Base-by-base conservation (phyloP, 768 basidiomycete species). In the Boletellus ananas region DNA sequence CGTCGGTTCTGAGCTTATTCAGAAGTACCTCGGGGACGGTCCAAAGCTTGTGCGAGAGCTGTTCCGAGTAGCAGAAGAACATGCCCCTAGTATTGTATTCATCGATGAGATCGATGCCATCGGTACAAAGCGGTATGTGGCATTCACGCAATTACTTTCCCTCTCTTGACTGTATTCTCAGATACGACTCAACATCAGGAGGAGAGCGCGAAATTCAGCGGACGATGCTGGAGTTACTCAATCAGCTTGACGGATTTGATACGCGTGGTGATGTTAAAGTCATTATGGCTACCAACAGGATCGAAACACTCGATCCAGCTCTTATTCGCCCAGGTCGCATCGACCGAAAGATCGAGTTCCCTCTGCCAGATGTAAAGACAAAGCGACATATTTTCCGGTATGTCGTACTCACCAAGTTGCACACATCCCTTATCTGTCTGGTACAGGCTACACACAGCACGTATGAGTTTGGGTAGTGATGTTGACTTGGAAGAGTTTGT, bases 71-170 rank as follows among this genome's bases (percentile, higher is more conserved):
- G 96, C 96, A 12, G 94, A 96, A 67, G 96, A 98, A 67, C 85
- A 97, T 62, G 96, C 96, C 5, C 96, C 96, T 3, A 94, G 91
- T 78, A 98, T 99, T 56, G 90, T 99, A 18, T 98, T 99, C 72
- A 98, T 99, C 65, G 96, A 99, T 68, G 96, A 99, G 70, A 97
- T 99, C 49, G 96, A 99, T 63, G 96, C 96, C 13, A 80, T 98
- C 59, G 95, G 96, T 66, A 98, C 95, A 6, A 99, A 99, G 73
- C 88, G 96, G 88, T 93, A 54, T 49, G 79, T 67, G n/a, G 8
- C 17, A 25, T 47, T 43, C 12, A 16, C 11, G 16, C 43, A 18
- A 6, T 13, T 42, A 21, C 25, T 35, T 49, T 46, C 47, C 12
- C 10, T 35, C 27, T 41, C 42, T 44, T 58, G 49, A 53, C 52